Evolutionary conservation across 306 rosid genomes (phyloP).

Genomic region (Dryas alaskensis): DNA sequence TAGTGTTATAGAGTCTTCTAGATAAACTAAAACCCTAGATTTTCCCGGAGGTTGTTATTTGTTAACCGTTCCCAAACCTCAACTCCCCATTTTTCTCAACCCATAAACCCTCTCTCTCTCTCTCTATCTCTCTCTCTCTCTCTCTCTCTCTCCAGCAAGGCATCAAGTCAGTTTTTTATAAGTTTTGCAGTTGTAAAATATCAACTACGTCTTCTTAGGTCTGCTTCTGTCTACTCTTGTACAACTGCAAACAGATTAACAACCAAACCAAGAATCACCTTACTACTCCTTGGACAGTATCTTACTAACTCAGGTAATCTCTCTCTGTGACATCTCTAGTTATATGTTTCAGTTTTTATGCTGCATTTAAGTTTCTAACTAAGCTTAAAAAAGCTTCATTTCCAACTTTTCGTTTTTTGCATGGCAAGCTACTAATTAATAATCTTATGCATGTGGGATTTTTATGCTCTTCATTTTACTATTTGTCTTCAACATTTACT

Average conservation of each 20-base stretch:
- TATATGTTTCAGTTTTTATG: neutral
- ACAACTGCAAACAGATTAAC: neutral
- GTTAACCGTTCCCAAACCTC: neutral
- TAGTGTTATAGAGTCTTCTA: no score
- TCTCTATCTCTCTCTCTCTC: neutral
- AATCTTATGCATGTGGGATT: neutral
- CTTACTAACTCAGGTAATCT: neutral
- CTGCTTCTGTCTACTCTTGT: constrained; percentile 8
- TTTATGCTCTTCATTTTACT: neutral
- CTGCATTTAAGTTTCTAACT: neutral
- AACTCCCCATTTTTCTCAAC: constrained; percentile 11
- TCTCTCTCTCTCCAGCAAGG: neutral
- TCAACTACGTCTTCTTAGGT: neutral
- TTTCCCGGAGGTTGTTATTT: constrained; percentile 3
- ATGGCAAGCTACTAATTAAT: neutral
- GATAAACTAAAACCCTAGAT: constrained; percentile 4
- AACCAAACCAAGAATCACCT: no score
- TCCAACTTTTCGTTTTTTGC: neutral
- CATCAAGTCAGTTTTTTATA: neutral
- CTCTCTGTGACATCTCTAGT: neutral
- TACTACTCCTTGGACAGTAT: no score
- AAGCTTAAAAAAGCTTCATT: neutral
- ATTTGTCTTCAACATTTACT: neutral
- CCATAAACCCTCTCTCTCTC: constrained; percentile 10
- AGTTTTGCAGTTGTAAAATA: neutral